These are phyloP conservation scores for Reticulomyxa filosa DNA, from an alignment of 78 protist genomes.

Conservation along the genomic window DNA sequence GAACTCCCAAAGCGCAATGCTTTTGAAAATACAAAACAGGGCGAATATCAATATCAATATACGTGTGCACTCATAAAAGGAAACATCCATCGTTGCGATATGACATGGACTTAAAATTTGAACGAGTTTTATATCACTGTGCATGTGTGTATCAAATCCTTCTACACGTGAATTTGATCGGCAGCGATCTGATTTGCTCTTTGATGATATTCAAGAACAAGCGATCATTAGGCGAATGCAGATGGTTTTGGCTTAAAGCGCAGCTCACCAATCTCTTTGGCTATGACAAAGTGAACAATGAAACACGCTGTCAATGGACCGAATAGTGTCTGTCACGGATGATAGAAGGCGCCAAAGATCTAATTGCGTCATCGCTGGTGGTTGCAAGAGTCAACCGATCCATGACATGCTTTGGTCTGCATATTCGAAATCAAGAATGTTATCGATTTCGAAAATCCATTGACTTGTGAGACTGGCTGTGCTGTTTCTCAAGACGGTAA, in stretches of 20 bases:
- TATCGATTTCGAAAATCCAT: constrained; percentile 17
- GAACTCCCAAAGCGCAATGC: too few relatives aligned
- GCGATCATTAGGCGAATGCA: neutral
- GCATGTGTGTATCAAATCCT: constrained; percentile 74
- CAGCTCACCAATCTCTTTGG: constrained; percentile 74
- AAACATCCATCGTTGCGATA: too few relatives aligned
- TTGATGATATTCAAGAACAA: constrained; percentile 20
- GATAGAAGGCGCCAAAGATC: constrained; percentile 23
- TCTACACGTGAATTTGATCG: constrained; percentile 66
- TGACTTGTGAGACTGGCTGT: too few relatives aligned
- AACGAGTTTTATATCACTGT: constrained; percentile 57
- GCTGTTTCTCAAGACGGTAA: too few relatives aligned
- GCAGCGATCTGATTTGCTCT: constrained; percentile 52
- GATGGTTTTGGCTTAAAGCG: constrained; percentile 44
- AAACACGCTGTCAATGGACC: constrained; percentile 9
- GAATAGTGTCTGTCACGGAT: constrained; percentile 25
- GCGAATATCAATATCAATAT: too few relatives aligned
- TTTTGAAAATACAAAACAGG: too few relatives aligned
- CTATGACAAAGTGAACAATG: constrained; percentile 38
- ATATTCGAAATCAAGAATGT: constrained; percentile 27
- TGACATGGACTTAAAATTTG: too few relatives aligned
- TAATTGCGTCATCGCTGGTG: constrained; percentile 21
- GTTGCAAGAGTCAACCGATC: constrained; percentile 49
- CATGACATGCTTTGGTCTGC: constrained; percentile 51
- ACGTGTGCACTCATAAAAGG: too few relatives aligned